phyloP scores from a whole-genome alignment of 768 basidiomycete species.

The Multifurca ochricompacta region DNA sequence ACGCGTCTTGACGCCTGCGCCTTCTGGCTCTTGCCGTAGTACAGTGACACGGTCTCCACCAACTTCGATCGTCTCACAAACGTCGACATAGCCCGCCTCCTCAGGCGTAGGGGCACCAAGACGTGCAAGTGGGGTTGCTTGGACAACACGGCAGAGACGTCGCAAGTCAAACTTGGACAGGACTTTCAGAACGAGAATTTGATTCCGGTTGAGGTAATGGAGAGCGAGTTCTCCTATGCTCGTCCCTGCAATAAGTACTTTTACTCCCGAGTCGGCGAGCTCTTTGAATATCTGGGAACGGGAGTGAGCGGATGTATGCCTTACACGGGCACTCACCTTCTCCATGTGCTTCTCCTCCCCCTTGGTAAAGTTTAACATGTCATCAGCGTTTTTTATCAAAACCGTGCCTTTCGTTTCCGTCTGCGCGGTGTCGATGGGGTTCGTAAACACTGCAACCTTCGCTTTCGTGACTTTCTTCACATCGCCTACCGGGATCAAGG shows the following conservation, averaged over 20 bases:
- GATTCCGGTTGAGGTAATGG: constrained; percentile 91
- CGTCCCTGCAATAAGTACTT: constrained; percentile 89
- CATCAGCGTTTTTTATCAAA: constrained; percentile 87
- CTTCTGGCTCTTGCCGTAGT: constrained; percentile 60
- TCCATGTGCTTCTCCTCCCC: constrained; percentile 97
- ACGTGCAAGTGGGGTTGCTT: constrained; percentile 92
- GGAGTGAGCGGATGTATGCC: background rate
- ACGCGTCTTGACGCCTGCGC: constrained; percentile 59
- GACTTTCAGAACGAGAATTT: constrained; percentile 94
- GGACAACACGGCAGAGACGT: constrained; percentile 88
- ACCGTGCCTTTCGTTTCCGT: constrained; percentile 99
- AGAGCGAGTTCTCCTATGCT: constrained; percentile 91
- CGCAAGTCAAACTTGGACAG: constrained; percentile 97
- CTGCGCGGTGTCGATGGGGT: constrained; percentile 85
- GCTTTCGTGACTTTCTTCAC: constrained; percentile 77
- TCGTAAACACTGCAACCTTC: constrained; percentile 95
- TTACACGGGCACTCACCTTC: constrained; percentile 41
- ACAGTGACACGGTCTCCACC: constrained; percentile 98
- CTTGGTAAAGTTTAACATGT: constrained; percentile 93
- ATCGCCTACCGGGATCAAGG: constrained; percentile 40
- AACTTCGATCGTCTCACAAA: constrained; percentile 93
- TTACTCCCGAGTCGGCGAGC: constrained; percentile 92
- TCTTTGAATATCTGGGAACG: constrained; percentile 80
- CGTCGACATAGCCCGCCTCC: constrained; percentile 88
- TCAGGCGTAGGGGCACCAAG: constrained; percentile 94